Evolutionary conservation across 768 basidiomycete genomes (phyloP).

Genomic region (Agaricus sinodeliciosus): DNA sequence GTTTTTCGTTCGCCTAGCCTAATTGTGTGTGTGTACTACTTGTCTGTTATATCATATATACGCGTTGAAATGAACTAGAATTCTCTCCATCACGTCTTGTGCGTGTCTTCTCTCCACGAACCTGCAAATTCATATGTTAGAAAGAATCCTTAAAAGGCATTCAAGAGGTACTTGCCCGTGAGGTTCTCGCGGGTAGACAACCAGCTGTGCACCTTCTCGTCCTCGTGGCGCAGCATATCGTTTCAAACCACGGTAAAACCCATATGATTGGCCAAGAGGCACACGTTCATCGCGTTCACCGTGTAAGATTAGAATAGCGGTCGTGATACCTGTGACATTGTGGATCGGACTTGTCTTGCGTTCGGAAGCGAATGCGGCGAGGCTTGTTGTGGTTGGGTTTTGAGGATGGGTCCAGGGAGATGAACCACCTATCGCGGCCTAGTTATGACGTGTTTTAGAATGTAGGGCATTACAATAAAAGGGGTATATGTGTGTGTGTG

Average conservation of each 20-base stretch:
- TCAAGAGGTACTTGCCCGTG: conserved; percentile 22
- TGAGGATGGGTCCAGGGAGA: conserved; percentile 21
- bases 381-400: background rate
- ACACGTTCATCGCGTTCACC: conserved; percentile 50
- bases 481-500: no score
- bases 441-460: background rate
- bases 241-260: conserved; percentile 26
- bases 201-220: conserved; percentile 22
- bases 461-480: background rate
- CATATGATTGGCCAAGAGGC: conserved; percentile 29
- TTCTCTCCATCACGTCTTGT: conserved; percentile 23
- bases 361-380: conserved; percentile 8
- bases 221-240: conserved; percentile 23
- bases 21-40: background rate
- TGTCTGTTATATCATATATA: conserved; percentile 16
- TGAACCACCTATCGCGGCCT: conserved; percentile 25
- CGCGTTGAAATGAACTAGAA: conserved; percentile 20
- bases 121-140: conserved; percentile 12
- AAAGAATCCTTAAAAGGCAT: background rate
- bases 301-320: conserved; percentile 42
- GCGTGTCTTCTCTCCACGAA: conserved; percentile 27
- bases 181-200: conserved; percentile 28
- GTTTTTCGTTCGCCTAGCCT: background rate
- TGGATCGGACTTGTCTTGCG: conserved; percentile 26
- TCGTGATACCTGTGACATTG: conserved; percentile 30